Base-by-base conservation (phyloP, 805 yeast genomes). In the Sungouiella blattae region DNA sequence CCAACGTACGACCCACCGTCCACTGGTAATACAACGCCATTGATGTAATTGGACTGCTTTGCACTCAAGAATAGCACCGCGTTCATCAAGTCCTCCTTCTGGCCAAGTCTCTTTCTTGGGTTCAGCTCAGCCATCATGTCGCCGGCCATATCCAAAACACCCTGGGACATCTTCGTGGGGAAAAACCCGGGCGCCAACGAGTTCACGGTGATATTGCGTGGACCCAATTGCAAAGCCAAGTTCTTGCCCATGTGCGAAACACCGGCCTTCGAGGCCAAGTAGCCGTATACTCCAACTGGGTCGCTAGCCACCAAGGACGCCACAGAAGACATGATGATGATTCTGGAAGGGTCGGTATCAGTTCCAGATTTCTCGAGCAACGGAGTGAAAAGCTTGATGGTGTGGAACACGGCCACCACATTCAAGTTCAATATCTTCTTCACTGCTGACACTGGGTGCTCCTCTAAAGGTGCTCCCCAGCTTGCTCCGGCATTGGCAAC, bases 401-500 rank as follows among this genome's bases (percentile, higher is more conserved):
- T 67, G 23, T 74, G 69, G 60, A 79, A 83, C 18, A 83, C 87
- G 11, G 87, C 84, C 39, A 73, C 71, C 17, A 83, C 70, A 47
- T 83, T 83, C 48, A 83, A 69, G 32, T 69, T 71, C 52, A 81
- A 53, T 5, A 83, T 82, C 55, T 81, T 81, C 45, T 71, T 75
- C 45, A 83, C 55, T 1, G 85, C 87, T 3, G 60, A 41, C 18
- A 76, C 77, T 3, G 86, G 77, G 50, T 83, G 88, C 8, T 62
- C 59, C 25, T 67, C 78, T 32, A 83, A 57, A 9, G 75, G 75
- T 1, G 77, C 80, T 13, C 88, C 89, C 89, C 89, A 83, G 11
- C 82, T 61, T 6, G 88, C 87, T 20, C 91, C 91, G 5, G 91
- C 89, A 50, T 83, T 83, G 32, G 88, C 86, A 47, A 80, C 68